Evolutionary conservation across 2,329 filamentous ascomycete species (phyloP).

Genomic region (Stylonectria norvegica): DNA sequence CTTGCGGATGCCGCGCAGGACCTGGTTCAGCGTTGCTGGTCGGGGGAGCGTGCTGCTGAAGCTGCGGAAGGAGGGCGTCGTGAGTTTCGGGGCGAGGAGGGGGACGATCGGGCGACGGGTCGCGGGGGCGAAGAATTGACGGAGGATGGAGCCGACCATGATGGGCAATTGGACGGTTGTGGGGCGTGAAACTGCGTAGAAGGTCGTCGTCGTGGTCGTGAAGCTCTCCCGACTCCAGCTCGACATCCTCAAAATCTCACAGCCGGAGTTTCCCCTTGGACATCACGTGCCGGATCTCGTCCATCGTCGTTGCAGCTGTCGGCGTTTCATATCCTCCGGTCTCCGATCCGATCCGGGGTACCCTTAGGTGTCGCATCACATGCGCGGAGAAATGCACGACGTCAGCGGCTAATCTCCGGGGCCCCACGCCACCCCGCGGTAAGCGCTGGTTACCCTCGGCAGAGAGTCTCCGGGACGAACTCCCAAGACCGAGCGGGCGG

Average conservation of each 20-base stretch:
- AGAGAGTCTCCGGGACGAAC: constrained; percentile 1
- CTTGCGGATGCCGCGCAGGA: constrained; percentile 72
- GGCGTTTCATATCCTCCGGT: constrained; percentile 12
- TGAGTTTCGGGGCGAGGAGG: constrained; percentile 14
- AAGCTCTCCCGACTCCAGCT: constrained; percentile 12
- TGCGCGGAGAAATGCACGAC: constrained; percentile 18
- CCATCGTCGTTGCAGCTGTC: not conserved
- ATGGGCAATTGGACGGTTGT: constrained; percentile 25
- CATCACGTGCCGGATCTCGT: constrained; percentile 5
- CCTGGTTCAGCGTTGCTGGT: constrained; percentile 69
- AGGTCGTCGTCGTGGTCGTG: not conserved
- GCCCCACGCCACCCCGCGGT: constrained; percentile 2
- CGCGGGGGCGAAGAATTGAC: constrained; percentile 34
- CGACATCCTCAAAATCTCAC: constrained; percentile 25
- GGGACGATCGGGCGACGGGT: constrained; percentile 26
- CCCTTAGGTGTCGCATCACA: constrained; percentile 15
- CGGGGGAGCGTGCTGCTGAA: constrained; percentile 58
- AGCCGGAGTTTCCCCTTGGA: constrained; percentile 8
- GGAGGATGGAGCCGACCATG: constrained; percentile 36
- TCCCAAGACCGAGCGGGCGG: constrained; percentile 2
- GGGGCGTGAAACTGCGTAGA: constrained; percentile 1
- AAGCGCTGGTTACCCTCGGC: constrained; percentile 14
- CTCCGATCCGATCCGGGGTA: not conserved
- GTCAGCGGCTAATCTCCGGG: constrained; percentile 29
- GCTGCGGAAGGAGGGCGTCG: constrained; percentile 31